Conservation (phyloP, 106 monocot genomes). For the Dendrobium huoshanense region DNA sequence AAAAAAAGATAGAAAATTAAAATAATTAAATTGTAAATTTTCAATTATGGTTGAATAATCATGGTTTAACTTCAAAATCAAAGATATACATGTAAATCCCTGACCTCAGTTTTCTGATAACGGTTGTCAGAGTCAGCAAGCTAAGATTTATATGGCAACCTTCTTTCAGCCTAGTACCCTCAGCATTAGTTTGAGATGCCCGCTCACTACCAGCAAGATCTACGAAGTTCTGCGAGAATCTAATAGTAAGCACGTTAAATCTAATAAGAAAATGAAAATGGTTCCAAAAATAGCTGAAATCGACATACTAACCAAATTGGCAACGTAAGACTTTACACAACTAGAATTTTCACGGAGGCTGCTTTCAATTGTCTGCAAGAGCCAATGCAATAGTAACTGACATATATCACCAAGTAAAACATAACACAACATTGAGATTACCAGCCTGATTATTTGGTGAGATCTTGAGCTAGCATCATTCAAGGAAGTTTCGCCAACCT, state of each 20-base stretch:
- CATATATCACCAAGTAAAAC: neutral
- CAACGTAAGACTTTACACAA: conserved; percentile 91
- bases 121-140: conserved; percentile 85
- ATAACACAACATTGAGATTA: neutral
- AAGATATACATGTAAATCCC: neutral
- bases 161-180: conserved; percentile 90
- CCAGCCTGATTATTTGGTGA: conserved; percentile 98
- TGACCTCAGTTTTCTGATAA: conserved; percentile 96
- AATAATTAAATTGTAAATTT: too few relatives aligned
- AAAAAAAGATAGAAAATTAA: too few relatives aligned
- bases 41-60: too few relatives aligned
- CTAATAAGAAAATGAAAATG: neutral
- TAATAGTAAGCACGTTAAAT: conserved; percentile 3
- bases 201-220: conserved; percentile 99
- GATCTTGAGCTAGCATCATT: conserved; percentile 97
- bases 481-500: conserved; percentile 88
- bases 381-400: neutral
- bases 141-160: conserved; percentile 98
- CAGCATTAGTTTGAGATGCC: conserved; percentile 84
- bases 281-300: neutral
- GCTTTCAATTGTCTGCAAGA: conserved; percentile 74
- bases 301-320: conserved; percentile 52
- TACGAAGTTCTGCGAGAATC: conserved; percentile 77
- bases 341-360: conserved; percentile 65
- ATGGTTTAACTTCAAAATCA: too few relatives aligned